Evolutionary conservation across 192 early-diverging fungal species (phyloP), one percentile per base, ranked within the genome.

Genomic region (Helicostylum pulchrum): DNA sequence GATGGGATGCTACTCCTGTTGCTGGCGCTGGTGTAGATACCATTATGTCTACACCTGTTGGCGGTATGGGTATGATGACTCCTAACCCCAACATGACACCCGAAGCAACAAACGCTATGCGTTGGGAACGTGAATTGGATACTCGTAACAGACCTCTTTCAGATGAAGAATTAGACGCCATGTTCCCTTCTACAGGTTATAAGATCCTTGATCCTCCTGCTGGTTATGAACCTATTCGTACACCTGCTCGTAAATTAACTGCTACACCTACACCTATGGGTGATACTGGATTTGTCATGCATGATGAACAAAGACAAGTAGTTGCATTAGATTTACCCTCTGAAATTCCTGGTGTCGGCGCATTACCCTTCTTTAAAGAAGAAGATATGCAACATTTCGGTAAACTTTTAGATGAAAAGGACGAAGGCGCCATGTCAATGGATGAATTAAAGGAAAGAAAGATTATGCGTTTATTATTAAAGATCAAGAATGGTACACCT

Each of bases 371-470:
- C 68, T 93, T 99, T 78, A 96, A 94, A 77, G 89, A 89, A 36
- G 97, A 96, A 61, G 97, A 99, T 77, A 91, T 94, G 89, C 91
- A 98, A 77, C 89, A 94, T 70, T 99, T 99, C 82, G 94, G 90
- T 39, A 92, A 90, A 70, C 78, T 99, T 39, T 62, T 97, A 32
- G 90, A 92, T 42, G 88, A 92, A 23, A 83, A 90, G 61, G 89
- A 90, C 66, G 97, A 99, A 63, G 77, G 78, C 26, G 81, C 88
- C 19, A 69, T 98, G 72, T 86, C 88, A 15, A 78, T 88, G 4
- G 94, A 92, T 32, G 97, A 97, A 64, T 78, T 90, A 50, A 94
- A 92, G 73, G 95, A 99, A 77, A 86, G 95, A 42, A 94, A 97
- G 66, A 95, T 98, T 53, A 90, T 99, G 94, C 80, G 95, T 15